Percentiles rank a stretch among this genome's conserved stretches.
These are phyloP conservation scores for Pseudopyricularia javanii DNA, from an alignment of 2,329 filamentous ascomycete genomes.

Conservation along the genomic window DNA sequence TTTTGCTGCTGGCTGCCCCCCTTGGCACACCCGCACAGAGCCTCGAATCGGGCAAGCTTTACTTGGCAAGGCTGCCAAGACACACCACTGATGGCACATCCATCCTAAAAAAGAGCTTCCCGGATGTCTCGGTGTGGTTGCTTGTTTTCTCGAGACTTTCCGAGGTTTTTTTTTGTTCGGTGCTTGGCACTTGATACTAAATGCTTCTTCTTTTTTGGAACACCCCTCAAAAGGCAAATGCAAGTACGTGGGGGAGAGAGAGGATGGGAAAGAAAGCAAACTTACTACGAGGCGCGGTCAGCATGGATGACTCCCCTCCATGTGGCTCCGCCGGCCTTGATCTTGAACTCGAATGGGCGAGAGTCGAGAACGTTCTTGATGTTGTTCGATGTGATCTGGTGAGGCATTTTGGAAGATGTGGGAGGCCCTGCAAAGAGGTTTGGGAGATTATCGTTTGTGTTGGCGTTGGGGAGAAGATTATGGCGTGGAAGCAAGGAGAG, in stretches of 20 bases:
- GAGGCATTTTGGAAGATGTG: slow-evolving; percentile 1
- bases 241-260: background rate
- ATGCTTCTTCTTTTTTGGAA: too few relatives aligned
- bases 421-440: background rate
- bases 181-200: too few relatives aligned
- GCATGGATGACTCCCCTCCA: slow-evolving; percentile 25
- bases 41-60: background rate
- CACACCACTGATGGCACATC: too few relatives aligned
- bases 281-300: slow-evolving; percentile 30
- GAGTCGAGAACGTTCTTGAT: slow-evolving; percentile 20
- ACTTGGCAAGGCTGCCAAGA: background rate
- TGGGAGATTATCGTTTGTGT: background rate
- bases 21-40: too few relatives aligned
- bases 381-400: slow-evolving; percentile 1
- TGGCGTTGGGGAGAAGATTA: background rate
- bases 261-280: slow-evolving; percentile 4
- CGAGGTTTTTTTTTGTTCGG: too few relatives aligned
- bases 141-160: background rate
- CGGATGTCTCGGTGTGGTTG: background rate
- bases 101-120: background rate
- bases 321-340: slow-evolving; percentile 26
- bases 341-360: slow-evolving; percentile 29
- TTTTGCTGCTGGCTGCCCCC: too few relatives aligned
- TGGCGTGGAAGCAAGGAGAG: background rate
- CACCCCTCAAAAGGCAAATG: too few relatives aligned